These are phyloP conservation scores for Neostapfia colusana DNA, from an alignment of 176 grass and related monocot genomes.

Conservation along the genomic window DNA sequence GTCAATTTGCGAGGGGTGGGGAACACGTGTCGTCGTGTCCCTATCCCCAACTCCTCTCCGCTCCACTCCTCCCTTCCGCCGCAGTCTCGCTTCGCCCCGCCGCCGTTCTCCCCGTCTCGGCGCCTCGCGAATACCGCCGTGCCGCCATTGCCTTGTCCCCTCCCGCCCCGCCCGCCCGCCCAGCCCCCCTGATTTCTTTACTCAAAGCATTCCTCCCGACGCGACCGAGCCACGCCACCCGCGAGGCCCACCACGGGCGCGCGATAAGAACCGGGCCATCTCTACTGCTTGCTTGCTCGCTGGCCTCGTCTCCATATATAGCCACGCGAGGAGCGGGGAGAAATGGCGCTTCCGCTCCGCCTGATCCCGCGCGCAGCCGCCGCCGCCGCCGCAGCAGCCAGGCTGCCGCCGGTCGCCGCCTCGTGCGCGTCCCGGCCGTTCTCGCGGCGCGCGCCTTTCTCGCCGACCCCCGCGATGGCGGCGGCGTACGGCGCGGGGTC, in stretches of 20 bases:
- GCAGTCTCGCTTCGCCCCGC: background rate
- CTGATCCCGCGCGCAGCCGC: conserved; percentile 34
- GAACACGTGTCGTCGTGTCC: background rate
- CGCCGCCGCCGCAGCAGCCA: conserved; percentile 5
- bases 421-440: conserved; percentile 15
- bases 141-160: conserved; percentile 21
- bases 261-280: conserved; percentile 32
- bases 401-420: background rate
- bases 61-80: background rate
- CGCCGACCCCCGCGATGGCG: conserved; percentile 50
- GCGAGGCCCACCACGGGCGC: conserved; percentile 1
- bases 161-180: background rate
- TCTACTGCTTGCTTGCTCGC: background rate
- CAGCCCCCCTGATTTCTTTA: conserved; percentile 24
- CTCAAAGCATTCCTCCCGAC: background rate
- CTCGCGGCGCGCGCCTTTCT: background rate
- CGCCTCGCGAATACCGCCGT: background rate
- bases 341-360: conserved; percentile 39
- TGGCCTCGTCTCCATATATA: conserved; percentile 7
- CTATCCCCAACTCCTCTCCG: background rate
- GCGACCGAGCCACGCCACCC: background rate
- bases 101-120: background rate
- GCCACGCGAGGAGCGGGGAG: background rate
- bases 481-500: conserved; percentile 32
- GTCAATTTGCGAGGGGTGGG: background rate